Evolutionary conservation across 2,329 filamentous ascomycete species (phyloP), one percentile per base, ranked within the genome.

Genomic region (Ascochyta clinopodiicola): DNA sequence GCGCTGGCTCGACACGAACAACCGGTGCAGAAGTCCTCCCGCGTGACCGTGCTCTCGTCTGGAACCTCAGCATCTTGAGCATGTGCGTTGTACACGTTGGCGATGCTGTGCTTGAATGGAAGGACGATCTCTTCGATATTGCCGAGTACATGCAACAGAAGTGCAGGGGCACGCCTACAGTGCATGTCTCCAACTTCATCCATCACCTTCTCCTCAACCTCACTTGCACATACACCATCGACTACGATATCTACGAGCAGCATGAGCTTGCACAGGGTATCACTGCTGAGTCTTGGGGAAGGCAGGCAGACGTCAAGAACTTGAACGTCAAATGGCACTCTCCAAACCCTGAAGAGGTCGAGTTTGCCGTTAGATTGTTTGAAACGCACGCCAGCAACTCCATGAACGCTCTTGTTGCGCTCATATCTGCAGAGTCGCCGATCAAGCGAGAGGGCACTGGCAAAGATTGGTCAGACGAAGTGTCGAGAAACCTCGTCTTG

Each of bases 71-170:
- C 76, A 92, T 99, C 81, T 84, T 99, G 5, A 96, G 93, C 72
- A 99, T 99, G 94, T 95, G 92, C 56, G 92, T 97, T 21, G 95
- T 99, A 3, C 95, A 99, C 69, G 92, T 99, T 40, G 95, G 95
- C 31, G 87, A 88, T 62, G 91, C 95, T 63, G 91, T 98, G 13
- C 82, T 99, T 57, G 89, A 89, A 57, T 96, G 96, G 81, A 92
- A 92, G 76, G 82, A 91, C 45, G 90, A 98, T 44, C 84, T 99
- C 2, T 91, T 96, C 61, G 90, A 92, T 59, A 94, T 99, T 73
- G 92, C 94, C 12, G 83, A 90, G 50, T 98, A 94, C 77, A 98
- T 99, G 94, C 95, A 99, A 75, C 87, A 95, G 66, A 94, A 92
- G 70, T 99, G 95, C 76, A 89, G 91, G 66, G 95, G 95, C 21